Evolutionary conservation across 2,329 filamentous ascomycete genomes (phyloP), one percentile per base, ranked within the genome.

Genomic region (Fusarium torulosum): DNA sequence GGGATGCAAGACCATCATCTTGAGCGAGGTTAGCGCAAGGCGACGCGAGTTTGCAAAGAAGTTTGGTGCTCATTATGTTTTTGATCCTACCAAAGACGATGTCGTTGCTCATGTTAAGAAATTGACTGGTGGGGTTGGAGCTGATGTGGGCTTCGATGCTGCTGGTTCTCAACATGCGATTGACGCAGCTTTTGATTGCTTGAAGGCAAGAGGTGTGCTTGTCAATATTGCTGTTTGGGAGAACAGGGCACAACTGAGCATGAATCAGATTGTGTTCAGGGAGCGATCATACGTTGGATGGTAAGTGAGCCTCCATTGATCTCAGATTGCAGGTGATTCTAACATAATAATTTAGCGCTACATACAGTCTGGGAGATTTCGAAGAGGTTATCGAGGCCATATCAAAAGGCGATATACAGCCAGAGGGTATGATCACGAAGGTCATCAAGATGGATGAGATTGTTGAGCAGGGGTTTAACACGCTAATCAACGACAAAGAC

Each of bases 171-270:
- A 63, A 15, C 60, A 63, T 27, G 60, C 60, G 0, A 63, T 63
- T 0, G 60, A 63, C 11, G 40, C 43, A 5, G 60, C 60, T 0
- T 63, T 63, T 2, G 60, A 63, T 15, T 63, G 60, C 9, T 21
- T 63, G 1, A 63, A 63, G 6, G 60, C 60, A 0, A 51, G 60
- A 7, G 51, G 43, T 1, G 59, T 63, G 0, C 27, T 63, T 3
- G 60, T 63, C 4, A 63, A 63, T 0, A 63, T 63, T 5, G 60
- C 60, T 15, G 60, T 63, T 0, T 63, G 60, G 60, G 60, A 63
- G 6, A 63, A 63, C 7, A 37, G 60, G 3, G 60, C 60, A 0
- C 51, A 63, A 6, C 42, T 63, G 23, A 63, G 57, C 27, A 63
- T 63, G 60, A 63, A 63, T 1, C 60, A 63, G 23, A 58, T 63